phyloP scores from a whole-genome alignment of 495 filamentous ascomycete species.

The Jackrogersella minutella region DNA sequence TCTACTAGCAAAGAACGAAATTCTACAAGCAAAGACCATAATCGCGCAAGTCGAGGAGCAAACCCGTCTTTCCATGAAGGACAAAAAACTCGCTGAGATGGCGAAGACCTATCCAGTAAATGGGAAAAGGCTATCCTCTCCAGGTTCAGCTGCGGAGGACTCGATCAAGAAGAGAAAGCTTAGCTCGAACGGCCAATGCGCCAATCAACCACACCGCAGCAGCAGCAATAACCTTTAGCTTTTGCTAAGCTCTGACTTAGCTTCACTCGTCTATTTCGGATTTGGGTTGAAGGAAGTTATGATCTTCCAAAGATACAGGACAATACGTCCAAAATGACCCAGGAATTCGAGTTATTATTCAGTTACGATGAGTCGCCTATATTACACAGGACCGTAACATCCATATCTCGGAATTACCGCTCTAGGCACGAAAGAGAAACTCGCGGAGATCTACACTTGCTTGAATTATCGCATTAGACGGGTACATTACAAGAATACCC shows the following conservation, averaged over 20 bases:
- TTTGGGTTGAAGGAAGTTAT: neutral
- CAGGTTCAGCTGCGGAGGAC: slow-evolving; percentile 5
- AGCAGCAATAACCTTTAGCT: neutral
- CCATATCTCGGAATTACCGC: neutral
- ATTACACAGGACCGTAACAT: neutral
- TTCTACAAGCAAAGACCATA: no score
- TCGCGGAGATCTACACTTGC: neutral
- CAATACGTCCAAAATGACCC: neutral
- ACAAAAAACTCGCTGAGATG: neutral
- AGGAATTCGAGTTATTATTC: neutral
- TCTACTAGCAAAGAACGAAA: neutral
- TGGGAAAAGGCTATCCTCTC: slow-evolving; percentile 20
- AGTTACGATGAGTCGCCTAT: neutral
- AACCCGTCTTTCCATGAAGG: neutral
- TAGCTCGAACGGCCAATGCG: neutral
- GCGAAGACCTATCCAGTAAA: neutral
- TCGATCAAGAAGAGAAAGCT: slow-evolving; percentile 27
- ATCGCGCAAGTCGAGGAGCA: neutral
- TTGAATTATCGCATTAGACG: neutral
- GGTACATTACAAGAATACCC: slow-evolving; percentile 18
- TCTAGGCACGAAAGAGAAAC: neutral
- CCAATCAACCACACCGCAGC: neutral
- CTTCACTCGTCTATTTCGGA: no score
- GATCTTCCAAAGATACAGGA: neutral
- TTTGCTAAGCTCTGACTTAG: neutral